These are phyloP conservation scores for Pleurotus salmoneostramineus DNA, from an alignment of 768 basidiomycete species.

Conservation along the genomic window DNA sequence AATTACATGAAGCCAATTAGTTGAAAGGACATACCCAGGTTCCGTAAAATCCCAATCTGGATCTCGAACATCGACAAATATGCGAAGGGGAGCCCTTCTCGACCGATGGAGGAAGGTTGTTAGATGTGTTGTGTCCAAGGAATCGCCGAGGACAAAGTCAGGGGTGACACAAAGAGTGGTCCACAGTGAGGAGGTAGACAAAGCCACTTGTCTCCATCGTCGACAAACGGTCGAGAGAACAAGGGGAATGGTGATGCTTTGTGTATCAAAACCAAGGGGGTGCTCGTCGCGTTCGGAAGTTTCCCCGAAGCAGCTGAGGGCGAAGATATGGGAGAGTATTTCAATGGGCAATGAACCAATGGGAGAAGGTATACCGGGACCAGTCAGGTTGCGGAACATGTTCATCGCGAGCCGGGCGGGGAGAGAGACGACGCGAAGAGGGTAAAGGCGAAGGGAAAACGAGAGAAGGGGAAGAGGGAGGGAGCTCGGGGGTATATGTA, in stretches of 20 bases:
- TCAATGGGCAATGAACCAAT: slow-evolving; percentile 50
- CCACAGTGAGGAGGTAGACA: slow-evolving; percentile 49
- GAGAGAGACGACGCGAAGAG: neutral
- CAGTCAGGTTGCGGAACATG: neutral
- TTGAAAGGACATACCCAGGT: slow-evolving; percentile 32
- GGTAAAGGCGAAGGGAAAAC: slow-evolving; percentile 24
- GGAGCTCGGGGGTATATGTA: slow-evolving; percentile 4
- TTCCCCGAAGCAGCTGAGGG: slow-evolving; percentile 34
- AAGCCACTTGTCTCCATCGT: slow-evolving; percentile 50
- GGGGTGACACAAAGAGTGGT: slow-evolving; percentile 48
- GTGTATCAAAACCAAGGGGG: slow-evolving; percentile 29
- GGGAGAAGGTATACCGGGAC: slow-evolving; percentile 14
- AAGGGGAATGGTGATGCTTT: slow-evolving; percentile 41
- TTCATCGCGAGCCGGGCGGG: neutral
- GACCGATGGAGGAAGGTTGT: slow-evolving; percentile 42
- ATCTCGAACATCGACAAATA: slow-evolving; percentile 57
- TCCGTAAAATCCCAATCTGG: slow-evolving; percentile 56
- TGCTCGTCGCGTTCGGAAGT: slow-evolving; percentile 16
- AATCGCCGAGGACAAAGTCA: slow-evolving; percentile 13
- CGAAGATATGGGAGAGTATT: slow-evolving; percentile 54
- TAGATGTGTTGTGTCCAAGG: slow-evolving; percentile 34
- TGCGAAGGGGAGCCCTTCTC: slow-evolving; percentile 43
- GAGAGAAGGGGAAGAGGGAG: slow-evolving; percentile 31
- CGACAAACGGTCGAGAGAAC: slow-evolving; percentile 43
- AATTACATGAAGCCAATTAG: slow-evolving; percentile 7